phyloP scores from a whole-genome alignment of 1,284 basidiomycete genomes.

The Fomitopsis schrenkii region DNA sequence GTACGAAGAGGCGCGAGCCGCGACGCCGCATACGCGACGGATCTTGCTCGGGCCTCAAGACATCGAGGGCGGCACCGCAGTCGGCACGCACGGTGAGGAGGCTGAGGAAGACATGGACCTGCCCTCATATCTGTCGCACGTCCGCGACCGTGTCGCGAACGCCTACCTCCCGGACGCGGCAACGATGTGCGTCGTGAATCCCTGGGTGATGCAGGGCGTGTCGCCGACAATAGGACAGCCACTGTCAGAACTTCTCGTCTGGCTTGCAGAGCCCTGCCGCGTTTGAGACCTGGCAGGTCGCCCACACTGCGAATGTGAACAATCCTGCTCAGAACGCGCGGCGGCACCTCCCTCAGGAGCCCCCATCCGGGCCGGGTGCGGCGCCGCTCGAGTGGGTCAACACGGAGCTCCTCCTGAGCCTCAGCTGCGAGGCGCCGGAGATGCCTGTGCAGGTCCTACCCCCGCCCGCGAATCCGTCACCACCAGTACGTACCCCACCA shows the following conservation, averaged over 20 bases:
- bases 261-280: slow-evolving; percentile 27
- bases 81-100: no score
- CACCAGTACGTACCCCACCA: slow-evolving; percentile 23
- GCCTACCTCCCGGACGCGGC: no score
- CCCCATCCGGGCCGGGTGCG: slow-evolving; percentile 17
- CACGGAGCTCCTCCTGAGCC: no score
- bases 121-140: no score
- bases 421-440: no score
- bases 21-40: slow-evolving; percentile 70
- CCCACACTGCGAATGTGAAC: neutral
- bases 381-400: slow-evolving; percentile 59
- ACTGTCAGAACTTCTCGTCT: slow-evolving; percentile 21
- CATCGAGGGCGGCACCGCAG: slow-evolving; percentile 29
- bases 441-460: no score
- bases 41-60: slow-evolving; percentile 50
- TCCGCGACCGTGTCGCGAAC: no score
- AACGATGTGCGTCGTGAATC: no score
- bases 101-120: no score
- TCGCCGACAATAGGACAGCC: no score
- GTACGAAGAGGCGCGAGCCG: slow-evolving; percentile 68
- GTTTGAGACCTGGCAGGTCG: slow-evolving; percentile 22
- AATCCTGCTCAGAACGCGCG: slow-evolving; percentile 6
- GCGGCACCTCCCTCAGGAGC: slow-evolving; percentile 27
- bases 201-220: no score
- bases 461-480: no score